A percentile compares a stretch with the other conserved stretches of the same genome.
Evolutionary conservation across 2,329 filamentous ascomycete genomes (phyloP).

Genomic region (Periconia macrospinosa): DNA sequence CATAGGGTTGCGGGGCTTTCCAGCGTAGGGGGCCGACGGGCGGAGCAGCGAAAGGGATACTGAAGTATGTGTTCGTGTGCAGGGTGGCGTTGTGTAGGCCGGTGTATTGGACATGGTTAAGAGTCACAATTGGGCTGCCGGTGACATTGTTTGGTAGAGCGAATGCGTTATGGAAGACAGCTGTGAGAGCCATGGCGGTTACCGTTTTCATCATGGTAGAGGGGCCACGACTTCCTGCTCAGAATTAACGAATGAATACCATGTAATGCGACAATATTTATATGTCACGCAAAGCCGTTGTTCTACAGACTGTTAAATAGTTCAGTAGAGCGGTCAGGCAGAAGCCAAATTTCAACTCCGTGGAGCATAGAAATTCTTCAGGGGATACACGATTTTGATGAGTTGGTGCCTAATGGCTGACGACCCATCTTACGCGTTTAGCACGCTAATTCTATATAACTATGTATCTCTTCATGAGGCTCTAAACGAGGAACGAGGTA

Average conservation of each 20-base stretch:
- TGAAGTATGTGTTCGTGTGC: conserved; percentile 17
- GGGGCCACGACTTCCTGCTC: neutral
- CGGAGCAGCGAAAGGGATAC: conserved; percentile 29
- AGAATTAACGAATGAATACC: neutral
- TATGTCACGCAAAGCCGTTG: no score
- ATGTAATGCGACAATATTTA: no score
- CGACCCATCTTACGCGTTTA: neutral
- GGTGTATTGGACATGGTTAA: conserved; percentile 13
- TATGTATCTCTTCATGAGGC: neutral
- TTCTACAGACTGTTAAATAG: no score
- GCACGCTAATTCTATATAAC: neutral
- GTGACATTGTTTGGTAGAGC: neutral
- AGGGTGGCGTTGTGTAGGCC: conserved; percentile 14
- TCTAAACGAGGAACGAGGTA: neutral
- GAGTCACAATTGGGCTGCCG: conserved; percentile 6
- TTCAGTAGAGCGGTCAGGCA: no score
- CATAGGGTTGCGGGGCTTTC: conserved; percentile 32
- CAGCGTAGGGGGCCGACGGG: conserved; percentile 34
- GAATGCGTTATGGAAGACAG: neutral
- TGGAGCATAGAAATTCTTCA: neutral
- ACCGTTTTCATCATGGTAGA: neutral
- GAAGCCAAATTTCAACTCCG: no score
- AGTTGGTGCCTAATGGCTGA: neutral
- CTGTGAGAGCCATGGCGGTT: neutral
- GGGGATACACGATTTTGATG: neutral